Base-by-base conservation (phyloP, 192 early-diverging fungal genomes). In the Backusella morwellensis region DNA sequence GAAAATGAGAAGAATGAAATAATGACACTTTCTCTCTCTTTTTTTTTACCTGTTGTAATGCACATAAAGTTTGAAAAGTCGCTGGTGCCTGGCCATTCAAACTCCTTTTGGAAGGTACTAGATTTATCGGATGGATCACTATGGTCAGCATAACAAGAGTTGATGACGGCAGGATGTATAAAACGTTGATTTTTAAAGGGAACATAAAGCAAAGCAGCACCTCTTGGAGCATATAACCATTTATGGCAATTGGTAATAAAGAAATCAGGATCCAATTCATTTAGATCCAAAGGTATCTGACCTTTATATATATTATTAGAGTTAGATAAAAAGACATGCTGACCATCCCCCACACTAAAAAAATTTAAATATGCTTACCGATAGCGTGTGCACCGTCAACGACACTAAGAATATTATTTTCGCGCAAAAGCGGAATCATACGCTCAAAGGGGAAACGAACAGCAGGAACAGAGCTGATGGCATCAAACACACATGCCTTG, bases 371-470 rank as follows among this genome's bases (percentile, higher is more conserved):
- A 35, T 32, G 9, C 9, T 75, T 79, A 79, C 80, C 80, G 66
- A 93, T 86, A 23, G 89, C 77, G 74, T 93, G 92, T 8, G 92
- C 91, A 44, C 88, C 92, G 77, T 93, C 92, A 15, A 93, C 81
- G 73, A 89, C 77, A 6, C 86, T 86, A 50, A 89, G 66, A 74
- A 92, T 89, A 19, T 84, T 77, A 69, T 90, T 70, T 23, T 84
- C 71, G 17, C 82, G 77, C 19, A 90, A 78, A 50, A 86, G 36
- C 56, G 74, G 5, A 56, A 83, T 68, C 41, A 86, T 42, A 56
- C 66, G 69, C 80, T 88, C 72, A 81, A 82, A 75, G 40, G 92
- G 83, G 70, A 88, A 41, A 69, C 66, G 63, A 38, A 85, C 82
- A 71, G 83, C 73, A 38, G 91, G 89, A n/a, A 84, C 83, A 56